Percentiles rank a stretch among this genome's conserved stretches.
These are phyloP conservation scores for Colletotrichum graminicola DNA, from an alignment of 2,329 filamentous ascomycete genomes.

Conservation along the genomic window DNA sequence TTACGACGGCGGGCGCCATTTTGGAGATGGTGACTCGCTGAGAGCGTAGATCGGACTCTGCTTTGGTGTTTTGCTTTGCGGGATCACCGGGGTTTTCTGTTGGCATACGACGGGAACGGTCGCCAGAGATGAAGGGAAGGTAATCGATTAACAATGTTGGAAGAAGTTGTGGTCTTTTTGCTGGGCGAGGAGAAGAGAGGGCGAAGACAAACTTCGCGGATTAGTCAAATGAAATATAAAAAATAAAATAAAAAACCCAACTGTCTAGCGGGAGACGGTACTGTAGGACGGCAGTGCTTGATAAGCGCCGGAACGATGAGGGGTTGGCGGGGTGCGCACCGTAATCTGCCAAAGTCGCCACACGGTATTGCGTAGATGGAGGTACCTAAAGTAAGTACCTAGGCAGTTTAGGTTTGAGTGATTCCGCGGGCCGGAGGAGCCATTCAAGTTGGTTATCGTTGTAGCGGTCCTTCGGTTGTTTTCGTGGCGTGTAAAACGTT, in stretches of 20 bases:
- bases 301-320: slow-evolving; percentile 39
- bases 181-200: slow-evolving; percentile 2
- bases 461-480: neutral
- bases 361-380: slow-evolving; percentile 29
- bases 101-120: neutral
- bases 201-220: slow-evolving; percentile 20
- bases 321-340: slow-evolving; percentile 41
- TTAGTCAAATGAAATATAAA: slow-evolving; percentile 37
- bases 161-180: slow-evolving; percentile 22
- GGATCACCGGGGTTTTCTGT: neutral
- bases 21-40: slow-evolving; percentile 39
- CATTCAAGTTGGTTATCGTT: neutral
- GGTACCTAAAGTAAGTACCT: neutral
- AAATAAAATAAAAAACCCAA: slow-evolving; percentile 19
- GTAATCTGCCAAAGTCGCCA: slow-evolving; percentile 20
- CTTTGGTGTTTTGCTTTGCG: neutral
- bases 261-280: slow-evolving; percentile 24
- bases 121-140: neutral
- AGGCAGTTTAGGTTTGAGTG: slow-evolving; percentile 3
- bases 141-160: neutral
- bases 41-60: neutral
- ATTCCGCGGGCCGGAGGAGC: neutral
- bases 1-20: slow-evolving; percentile 66
- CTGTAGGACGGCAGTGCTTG: slow-evolving; percentile 34
- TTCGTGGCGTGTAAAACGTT: neutral